Evolutionary conservation across 352 stramenopile genomes (phyloP).

Genomic region (Elongisporangium senticosum): DNA sequence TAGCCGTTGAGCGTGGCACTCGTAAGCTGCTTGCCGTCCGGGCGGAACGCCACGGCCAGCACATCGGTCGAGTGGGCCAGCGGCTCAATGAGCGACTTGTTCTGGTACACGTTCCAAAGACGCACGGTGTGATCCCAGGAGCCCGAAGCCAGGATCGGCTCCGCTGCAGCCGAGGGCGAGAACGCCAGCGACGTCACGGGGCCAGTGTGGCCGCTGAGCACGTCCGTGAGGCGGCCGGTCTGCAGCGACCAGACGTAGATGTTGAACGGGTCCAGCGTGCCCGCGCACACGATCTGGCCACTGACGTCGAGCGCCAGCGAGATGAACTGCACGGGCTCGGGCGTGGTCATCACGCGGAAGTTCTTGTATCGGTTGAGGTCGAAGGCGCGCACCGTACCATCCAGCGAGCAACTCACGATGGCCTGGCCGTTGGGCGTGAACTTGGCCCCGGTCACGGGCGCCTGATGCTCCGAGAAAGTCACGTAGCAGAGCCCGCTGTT

Average conservation of each 20-base stretch:
- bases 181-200: constrained; percentile 95
- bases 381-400: constrained; percentile 98
- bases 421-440: constrained; percentile 92
- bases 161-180: constrained; percentile 61
- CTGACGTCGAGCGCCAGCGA: constrained; percentile 96
- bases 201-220: constrained; percentile 96
- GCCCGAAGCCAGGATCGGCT: constrained; percentile 90
- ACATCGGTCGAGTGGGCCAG: constrained; percentile 96
- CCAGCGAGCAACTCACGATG: constrained; percentile 95
- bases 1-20: constrained; percentile 94
- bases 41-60: constrained; percentile 94
- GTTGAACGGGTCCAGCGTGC: constrained; percentile 95
- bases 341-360: constrained; percentile 97
- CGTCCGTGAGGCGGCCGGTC: constrained; percentile 95
- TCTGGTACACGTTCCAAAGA: constrained; percentile 99
- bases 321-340: constrained; percentile 96
- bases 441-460: constrained; percentile 93
- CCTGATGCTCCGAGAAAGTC: constrained; percentile 97
- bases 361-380: constrained; percentile 99
- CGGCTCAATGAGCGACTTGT: constrained; percentile 92
- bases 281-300: constrained; percentile 95
- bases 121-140: constrained; percentile 99
- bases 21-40: constrained; percentile 96
- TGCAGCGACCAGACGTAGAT: constrained; percentile 98
- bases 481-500: constrained; percentile 98